Conservation (phyloP, 176 grass and related monocot species). For the Dactylis glomerata region DNA sequence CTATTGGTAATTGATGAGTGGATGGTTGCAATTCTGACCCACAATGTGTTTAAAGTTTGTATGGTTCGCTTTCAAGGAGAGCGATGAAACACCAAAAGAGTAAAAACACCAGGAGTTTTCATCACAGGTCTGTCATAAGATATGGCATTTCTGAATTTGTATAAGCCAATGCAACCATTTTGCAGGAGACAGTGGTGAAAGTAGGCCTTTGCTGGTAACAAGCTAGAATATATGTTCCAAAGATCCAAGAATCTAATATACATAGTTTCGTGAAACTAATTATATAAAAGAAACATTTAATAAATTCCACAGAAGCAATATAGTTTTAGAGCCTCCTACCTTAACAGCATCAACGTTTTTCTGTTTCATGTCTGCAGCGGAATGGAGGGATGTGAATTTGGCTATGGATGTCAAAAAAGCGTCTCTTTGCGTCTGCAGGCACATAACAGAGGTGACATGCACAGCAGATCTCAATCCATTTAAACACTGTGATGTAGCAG, state of each 20-base stretch:
- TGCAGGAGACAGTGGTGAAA: neutral
- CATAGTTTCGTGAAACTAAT: slow-evolving; percentile 1
- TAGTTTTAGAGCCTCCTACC: slow-evolving; percentile 38
- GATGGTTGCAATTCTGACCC: neutral
- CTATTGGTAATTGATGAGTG: neutral
- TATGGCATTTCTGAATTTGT: slow-evolving; percentile 12
- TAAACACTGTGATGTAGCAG: slow-evolving; percentile 85
- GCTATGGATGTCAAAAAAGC: slow-evolving; percentile 96
- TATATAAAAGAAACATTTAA: neutral
- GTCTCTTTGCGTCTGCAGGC: slow-evolving; percentile 95
- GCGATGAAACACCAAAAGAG: neutral
- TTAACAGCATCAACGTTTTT: slow-evolving; percentile 97
- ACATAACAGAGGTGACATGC: slow-evolving; percentile 90
- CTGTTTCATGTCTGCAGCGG: slow-evolving; percentile 95
- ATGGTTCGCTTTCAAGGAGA: neutral
- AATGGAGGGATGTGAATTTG: slow-evolving; percentile 96
- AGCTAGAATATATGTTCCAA: slow-evolving; percentile 12
- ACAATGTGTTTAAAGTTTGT: neutral
- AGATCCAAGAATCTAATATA: neutral
- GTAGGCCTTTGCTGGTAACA: neutral
- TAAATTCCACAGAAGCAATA: slow-evolving; percentile 12
- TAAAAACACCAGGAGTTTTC: neutral
- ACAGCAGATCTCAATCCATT: slow-evolving; percentile 80
- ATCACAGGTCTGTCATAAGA: neutral
- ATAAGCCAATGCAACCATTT: slow-evolving; percentile 3